These are phyloP conservation scores for Plasmodium knowlesi DNA, from an alignment of 169 alveolate species.

Conservation along the genomic window DNA sequence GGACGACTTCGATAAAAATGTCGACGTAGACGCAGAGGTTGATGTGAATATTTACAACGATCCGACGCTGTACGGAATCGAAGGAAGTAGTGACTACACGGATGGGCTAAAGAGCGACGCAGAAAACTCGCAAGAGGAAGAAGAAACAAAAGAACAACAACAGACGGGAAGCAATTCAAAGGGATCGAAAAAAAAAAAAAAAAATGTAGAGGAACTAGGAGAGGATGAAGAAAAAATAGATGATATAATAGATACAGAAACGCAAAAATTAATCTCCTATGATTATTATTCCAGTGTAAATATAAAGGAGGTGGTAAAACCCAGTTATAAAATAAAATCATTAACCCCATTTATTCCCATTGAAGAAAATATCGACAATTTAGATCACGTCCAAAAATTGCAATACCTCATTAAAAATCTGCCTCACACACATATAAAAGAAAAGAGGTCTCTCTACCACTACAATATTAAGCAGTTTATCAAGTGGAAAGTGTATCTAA, in stretches of 20 bases:
- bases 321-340: conserved; percentile 55
- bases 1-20: background rate
- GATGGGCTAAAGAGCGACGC: conserved; percentile 54
- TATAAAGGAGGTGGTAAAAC: conserved; percentile 55
- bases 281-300: conserved; percentile 65
- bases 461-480: conserved; percentile 60
- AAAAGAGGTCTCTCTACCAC: conserved; percentile 58
- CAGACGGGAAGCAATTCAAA: background rate
- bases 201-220: background rate
- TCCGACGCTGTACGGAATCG: conserved; percentile 61
- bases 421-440: conserved; percentile 62
- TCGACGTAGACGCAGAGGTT: conserved; percentile 27
- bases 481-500: conserved; percentile 63
- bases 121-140: conserved; percentile 60
- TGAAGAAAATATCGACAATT: conserved; percentile 51
- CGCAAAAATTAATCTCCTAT: conserved; percentile 55
- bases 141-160: conserved; percentile 10
- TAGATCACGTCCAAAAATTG: conserved; percentile 57
- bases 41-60: conserved; percentile 56
- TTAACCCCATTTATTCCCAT: conserved; percentile 47
- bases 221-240: conserved; percentile 50
- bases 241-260: conserved; percentile 41
- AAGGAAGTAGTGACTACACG: conserved; percentile 72
- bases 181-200: conserved; percentile 26
- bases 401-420: conserved; percentile 42